A percentile compares a stretch with the other conserved stretches of the same genome.
These are phyloP conservation scores for Penicillium psychrofluorescens DNA, from an alignment of 495 filamentous ascomycete species.

Conservation along the genomic window DNA sequence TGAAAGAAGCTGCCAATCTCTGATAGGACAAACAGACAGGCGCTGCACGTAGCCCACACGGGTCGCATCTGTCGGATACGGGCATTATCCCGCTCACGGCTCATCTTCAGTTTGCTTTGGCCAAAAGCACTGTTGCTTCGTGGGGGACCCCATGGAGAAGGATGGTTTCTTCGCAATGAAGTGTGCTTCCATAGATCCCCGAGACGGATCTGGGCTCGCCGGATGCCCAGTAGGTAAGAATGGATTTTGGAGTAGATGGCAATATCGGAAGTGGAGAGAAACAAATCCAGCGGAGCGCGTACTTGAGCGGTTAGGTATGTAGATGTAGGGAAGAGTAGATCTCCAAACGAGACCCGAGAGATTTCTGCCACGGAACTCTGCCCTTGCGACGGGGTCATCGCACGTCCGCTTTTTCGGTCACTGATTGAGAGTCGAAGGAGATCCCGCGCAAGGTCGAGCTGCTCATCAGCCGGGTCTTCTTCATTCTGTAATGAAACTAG, in stretches of 20 bases:
- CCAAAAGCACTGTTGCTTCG: constrained; percentile 53
- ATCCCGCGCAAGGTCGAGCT: constrained; percentile 72
- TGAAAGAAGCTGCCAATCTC: constrained; percentile 84
- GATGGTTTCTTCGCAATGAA: constrained; percentile 65
- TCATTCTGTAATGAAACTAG: constrained; percentile 66
- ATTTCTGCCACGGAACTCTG: constrained; percentile 17
- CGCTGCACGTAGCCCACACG: constrained; percentile 79
- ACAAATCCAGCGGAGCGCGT: constrained; percentile 76
- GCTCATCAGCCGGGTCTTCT: constrained; percentile 65
- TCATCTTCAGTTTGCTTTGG: constrained; percentile 42
- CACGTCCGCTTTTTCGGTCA: constrained; percentile 14
- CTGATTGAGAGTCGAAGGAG: constrained; percentile 61
- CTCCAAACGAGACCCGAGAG: constrained; percentile 53
- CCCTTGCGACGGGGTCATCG: constrained; percentile 26
- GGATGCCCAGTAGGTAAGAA: constrained; percentile 77
- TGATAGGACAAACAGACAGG: constrained; percentile 78
- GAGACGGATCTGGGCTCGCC: constrained; percentile 73
- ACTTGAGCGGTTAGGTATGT: constrained; percentile 65
- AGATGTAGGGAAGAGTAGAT: constrained; percentile 74
- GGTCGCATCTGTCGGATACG: constrained; percentile 61
- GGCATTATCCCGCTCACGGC: constrained; percentile 50
- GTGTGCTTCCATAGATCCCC: constrained; percentile 80
- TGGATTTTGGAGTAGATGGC: constrained; percentile 74
- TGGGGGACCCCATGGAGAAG: constrained; percentile 57
- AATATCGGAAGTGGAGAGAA: constrained; percentile 68